A percentile compares a stretch with the other conserved stretches of the same genome.
phyloP scores from a whole-genome alignment of 2,329 filamentous ascomycete genomes.

The Trichoderma sp. region DNA sequence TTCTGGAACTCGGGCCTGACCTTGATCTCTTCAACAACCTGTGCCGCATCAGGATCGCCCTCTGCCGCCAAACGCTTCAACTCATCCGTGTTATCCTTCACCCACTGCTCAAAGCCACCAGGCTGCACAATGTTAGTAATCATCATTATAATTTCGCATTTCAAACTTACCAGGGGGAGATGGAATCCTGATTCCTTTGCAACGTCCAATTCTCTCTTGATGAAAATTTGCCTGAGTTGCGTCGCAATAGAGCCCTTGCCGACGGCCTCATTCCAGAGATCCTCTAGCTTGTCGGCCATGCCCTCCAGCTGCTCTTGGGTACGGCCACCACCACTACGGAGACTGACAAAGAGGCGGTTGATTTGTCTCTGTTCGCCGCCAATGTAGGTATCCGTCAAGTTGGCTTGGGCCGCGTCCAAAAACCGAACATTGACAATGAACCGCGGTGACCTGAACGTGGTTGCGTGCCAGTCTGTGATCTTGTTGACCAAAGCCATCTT shows the following conservation, averaged over 20 bases:
- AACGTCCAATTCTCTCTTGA: constrained; percentile 11
- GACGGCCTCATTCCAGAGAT: constrained; percentile 15
- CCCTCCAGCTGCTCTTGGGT: constrained; percentile 6
- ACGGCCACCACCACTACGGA: constrained; percentile 16
- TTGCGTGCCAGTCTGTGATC: constrained; percentile 23
- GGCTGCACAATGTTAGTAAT: background rate
- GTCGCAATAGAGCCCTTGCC: constrained; percentile 3
- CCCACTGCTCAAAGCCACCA: constrained; percentile 19
- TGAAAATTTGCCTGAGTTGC: constrained; percentile 10
- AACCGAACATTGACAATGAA: constrained; percentile 24
- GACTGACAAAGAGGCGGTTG: constrained; percentile 20
- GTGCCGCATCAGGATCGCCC: constrained; percentile 13
- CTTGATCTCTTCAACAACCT: constrained; percentile 20
- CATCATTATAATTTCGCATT: too few species aligned
- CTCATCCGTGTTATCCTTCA: constrained; percentile 20
- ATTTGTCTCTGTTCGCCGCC: constrained; percentile 12
- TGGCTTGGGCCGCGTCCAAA: constrained; percentile 9
- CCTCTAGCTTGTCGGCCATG: constrained; percentile 21
- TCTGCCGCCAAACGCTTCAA: constrained; percentile 10
- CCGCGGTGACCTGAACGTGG: constrained; percentile 18
- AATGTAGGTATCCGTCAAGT: constrained; percentile 13
- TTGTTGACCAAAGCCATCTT: constrained; percentile 15
- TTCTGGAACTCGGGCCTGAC: constrained; percentile 14
- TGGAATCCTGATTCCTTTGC: constrained; percentile 22
- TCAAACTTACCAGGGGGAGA: constrained; percentile 10